Base-by-base conservation (phyloP, 1,284 basidiomycete species). In the Agaricales sp. region DNA sequence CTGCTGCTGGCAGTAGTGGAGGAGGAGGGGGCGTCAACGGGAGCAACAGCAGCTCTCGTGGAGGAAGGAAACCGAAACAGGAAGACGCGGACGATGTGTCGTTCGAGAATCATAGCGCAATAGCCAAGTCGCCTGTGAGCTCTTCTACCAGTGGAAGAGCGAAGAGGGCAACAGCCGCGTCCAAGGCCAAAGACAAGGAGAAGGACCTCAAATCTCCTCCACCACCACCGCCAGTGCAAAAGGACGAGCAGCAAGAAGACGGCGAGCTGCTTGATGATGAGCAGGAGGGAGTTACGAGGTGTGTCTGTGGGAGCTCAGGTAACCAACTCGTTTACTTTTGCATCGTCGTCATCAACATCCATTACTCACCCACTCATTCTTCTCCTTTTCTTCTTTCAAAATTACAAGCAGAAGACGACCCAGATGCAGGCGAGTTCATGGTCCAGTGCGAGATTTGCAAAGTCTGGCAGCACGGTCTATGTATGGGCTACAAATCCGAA, bases 391-490 rank as follows among this genome's bases (percentile, higher is more conserved):
- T 49, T 48, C 50, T 51, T 46, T 20, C 18, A 6, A 18, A 46
- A 61, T 53, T 61, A 55, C 50, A 63, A 79, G 75, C 77, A 66
- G 87, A 89, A 61, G 87, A 88, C 60, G 82, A 84, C 58, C 78
- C 84, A 55, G 80, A 82, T 60, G 75, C 80, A 47, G 87, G 85
- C 46, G 91, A 92, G 67, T 87, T 92, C 63, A 97, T 98, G 92
- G 92, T 97, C 47, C 89, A 94, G 66, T 99, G 95, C 69, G 95
- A 99, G 69, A 85, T 77, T 49, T 99, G 95, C 74, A 89, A 92
- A 61, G 91, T 92, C 53, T 99, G 95, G 95, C 95, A 99, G 67
- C 95, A 99, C 65, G 94, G 94, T 16, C 77, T 86, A 24, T 99
- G 95, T 68, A 93, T 99, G 82, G 95, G 95, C 46, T 91, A 91